Evolutionary conservation across 1,284 basidiomycete species (phyloP).

Genomic region (Cryptococcus depauperatus): DNA sequence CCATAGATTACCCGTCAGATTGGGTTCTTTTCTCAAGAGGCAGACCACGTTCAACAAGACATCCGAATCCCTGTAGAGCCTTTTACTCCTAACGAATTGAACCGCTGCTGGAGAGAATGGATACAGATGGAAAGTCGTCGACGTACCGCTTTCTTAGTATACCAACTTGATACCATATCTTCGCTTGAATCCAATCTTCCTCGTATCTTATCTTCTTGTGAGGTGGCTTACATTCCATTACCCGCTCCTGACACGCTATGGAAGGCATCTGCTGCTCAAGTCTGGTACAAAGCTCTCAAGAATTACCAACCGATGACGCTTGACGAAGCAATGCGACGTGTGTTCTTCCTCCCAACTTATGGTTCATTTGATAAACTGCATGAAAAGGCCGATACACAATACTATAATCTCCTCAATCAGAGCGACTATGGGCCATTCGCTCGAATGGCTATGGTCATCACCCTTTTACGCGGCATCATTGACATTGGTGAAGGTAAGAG

Average conservation of each 20-base stretch:
- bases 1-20: constrained; percentile 43
- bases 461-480: constrained; percentile 43
- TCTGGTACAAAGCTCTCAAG: constrained; percentile 39
- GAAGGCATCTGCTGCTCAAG: constrained; percentile 41
- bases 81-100: constrained; percentile 34
- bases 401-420: constrained; percentile 32
- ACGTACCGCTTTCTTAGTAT: constrained; percentile 45
- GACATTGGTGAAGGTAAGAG: constrained; percentile 46
- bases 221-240: constrained; percentile 41
- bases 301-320: constrained; percentile 36
- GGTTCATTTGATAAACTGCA: constrained; percentile 37
- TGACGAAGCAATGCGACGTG: constrained; percentile 40
- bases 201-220: constrained; percentile 37
- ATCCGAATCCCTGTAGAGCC: constrained; percentile 26
- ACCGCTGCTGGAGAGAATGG: constrained; percentile 45
- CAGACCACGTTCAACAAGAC: constrained; percentile 32
- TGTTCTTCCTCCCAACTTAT: constrained; percentile 36
- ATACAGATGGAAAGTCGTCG: constrained; percentile 44
- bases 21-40: constrained; percentile 40
- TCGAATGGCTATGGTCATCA: constrained; percentile 42
- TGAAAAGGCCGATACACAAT: constrained; percentile 30
- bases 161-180: constrained; percentile 46
- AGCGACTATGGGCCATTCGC: constrained; percentile 46
- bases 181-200: constrained; percentile 45
- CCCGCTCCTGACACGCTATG: constrained; percentile 46